A percentile compares a stretch with the other conserved stretches of the same genome.
phyloP scores from a whole-genome alignment of 108 stramenopile genomes.

The Cyclotella atomus region DNA sequence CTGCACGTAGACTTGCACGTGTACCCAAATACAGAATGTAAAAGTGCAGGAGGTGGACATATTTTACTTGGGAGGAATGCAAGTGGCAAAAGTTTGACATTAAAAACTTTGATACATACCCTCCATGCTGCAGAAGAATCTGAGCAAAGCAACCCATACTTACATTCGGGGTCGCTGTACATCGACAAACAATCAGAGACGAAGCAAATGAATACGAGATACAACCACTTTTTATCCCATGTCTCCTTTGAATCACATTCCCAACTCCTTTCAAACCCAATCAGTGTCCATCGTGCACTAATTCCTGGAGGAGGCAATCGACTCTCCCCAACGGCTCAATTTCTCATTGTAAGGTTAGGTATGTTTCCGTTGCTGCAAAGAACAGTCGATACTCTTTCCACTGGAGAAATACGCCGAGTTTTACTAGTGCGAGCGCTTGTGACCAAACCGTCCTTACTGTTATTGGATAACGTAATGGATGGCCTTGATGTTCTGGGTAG shows the following conservation, averaged over 20 bases:
- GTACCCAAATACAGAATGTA: conserved; percentile 32
- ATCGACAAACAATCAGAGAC: conserved; percentile 6
- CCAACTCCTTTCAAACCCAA: conserved; percentile 38
- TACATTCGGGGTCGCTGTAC: conserved; percentile 22
- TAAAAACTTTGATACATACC: conserved; percentile 4
- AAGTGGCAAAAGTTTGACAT: conserved; percentile 55
- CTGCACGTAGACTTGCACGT: conserved; percentile 24
- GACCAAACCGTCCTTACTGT: conserved; percentile 54
- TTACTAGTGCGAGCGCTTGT: conserved; percentile 70
- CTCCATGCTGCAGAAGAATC: background rate
- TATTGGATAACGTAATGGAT: conserved; percentile 87
- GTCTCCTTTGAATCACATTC: conserved; percentile 83
- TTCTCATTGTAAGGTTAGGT: conserved; percentile 71
- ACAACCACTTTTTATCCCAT: conserved; percentile 37
- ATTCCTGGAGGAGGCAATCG: conserved; percentile 51
- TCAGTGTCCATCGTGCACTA: conserved; percentile 51
- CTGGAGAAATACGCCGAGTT: conserved; percentile 84
- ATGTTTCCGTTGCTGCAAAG: conserved; percentile 68
- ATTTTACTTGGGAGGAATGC: conserved; percentile 62
- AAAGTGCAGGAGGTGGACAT: conserved; percentile 56
- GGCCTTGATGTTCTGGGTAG: conserved; percentile 74
- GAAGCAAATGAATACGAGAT: background rate
- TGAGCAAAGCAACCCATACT: conserved; percentile 2
- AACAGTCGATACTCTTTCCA: conserved; percentile 63
- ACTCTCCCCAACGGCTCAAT: conserved; percentile 71